These are phyloP conservation scores for Tricholoma sp. DNA, from an alignment of 768 basidiomycete species.

Conservation along the genomic window DNA sequence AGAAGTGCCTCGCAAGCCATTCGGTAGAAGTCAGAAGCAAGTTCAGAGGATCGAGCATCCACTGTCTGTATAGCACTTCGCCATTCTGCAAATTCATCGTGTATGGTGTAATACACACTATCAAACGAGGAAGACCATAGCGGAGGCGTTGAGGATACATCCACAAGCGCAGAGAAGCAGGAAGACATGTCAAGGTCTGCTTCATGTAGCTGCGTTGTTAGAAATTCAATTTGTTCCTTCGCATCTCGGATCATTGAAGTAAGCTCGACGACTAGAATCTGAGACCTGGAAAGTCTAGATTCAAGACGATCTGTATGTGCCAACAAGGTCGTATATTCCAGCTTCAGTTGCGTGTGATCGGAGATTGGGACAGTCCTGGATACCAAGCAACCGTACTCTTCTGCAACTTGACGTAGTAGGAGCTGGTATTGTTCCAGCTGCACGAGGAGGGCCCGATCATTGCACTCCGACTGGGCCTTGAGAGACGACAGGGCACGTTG, in stretches of 20 bases:
- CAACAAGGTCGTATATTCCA: conserved; percentile 33
- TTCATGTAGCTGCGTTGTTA: conserved; percentile 31
- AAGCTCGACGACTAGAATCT: conserved; percentile 62
- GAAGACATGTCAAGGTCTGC: conserved; percentile 28
- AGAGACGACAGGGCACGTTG: conserved; percentile 25
- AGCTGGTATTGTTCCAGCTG: conserved; percentile 48
- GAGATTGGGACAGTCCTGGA: conserved; percentile 34
- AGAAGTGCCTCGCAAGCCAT: conserved; percentile 30
- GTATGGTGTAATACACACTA: not conserved
- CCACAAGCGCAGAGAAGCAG: conserved; percentile 9
- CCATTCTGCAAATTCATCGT: conserved; percentile 3
- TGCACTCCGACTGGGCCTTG: conserved; percentile 26
- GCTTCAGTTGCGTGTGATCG: conserved; percentile 33
- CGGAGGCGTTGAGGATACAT: not conserved
- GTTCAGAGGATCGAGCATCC: conserved; percentile 11
- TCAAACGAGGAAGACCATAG: conserved; percentile 1
- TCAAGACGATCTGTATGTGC: conserved; percentile 49
- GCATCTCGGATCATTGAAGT: conserved; percentile 55
- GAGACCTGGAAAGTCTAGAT: conserved; percentile 64
- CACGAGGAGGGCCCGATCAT: conserved; percentile 40
- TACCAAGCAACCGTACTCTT: conserved; percentile 51
- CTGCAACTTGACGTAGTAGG: conserved; percentile 42
- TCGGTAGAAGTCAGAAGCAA: conserved; percentile 31
- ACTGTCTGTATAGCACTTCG: conserved; percentile 4
- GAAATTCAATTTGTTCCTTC: conserved; percentile 45